Evolutionary conservation across 768 basidiomycete species (phyloP).

Genomic region (Bullera alba): DNA sequence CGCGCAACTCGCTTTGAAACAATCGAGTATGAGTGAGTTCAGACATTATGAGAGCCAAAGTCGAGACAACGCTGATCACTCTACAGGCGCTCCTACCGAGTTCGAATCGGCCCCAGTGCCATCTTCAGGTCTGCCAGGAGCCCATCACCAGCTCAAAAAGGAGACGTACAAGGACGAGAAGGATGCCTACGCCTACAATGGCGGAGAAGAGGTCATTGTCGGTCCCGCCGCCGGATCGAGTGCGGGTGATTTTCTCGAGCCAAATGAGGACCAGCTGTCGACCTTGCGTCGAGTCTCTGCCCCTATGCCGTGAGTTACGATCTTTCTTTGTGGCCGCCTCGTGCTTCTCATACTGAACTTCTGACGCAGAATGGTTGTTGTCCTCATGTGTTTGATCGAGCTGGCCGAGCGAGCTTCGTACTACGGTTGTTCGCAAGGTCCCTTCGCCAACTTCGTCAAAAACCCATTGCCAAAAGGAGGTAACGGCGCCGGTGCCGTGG

Average conservation of each 20-base stretch:
- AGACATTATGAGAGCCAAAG: too few species aligned
- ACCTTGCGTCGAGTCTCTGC: constrained; percentile 32
- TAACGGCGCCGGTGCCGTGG: constrained; percentile 38
- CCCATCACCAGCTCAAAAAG: too few species aligned
- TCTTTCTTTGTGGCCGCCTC: not conserved
- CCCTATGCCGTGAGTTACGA: constrained; percentile 22
- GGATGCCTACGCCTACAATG: not conserved
- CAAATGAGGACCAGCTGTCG: constrained; percentile 18
- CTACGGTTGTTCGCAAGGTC: constrained; percentile 27
- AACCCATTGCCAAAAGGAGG: constrained; percentile 35
- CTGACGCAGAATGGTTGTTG: constrained; percentile 16
- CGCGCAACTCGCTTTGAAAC: too few species aligned
- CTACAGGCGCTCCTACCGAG: too few species aligned
- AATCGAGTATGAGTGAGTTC: too few species aligned
- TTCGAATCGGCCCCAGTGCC: too few species aligned
- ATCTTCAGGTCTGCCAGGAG: too few species aligned
- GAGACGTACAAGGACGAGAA: too few species aligned
- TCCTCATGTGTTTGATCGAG: constrained; percentile 46
- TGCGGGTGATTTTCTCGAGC: constrained; percentile 4
- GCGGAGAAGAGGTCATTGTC: not conserved
- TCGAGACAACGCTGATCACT: too few species aligned
- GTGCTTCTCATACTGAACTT: not conserved
- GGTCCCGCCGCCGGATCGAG: not conserved
- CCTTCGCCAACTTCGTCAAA: constrained; percentile 25
- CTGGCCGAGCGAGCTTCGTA: constrained; percentile 43